Percentiles rank a stretch among this genome's conserved stretches.
Conservation (phyloP, 2,329 filamentous ascomycete genomes). For the Venturia aucupariae region DNA sequence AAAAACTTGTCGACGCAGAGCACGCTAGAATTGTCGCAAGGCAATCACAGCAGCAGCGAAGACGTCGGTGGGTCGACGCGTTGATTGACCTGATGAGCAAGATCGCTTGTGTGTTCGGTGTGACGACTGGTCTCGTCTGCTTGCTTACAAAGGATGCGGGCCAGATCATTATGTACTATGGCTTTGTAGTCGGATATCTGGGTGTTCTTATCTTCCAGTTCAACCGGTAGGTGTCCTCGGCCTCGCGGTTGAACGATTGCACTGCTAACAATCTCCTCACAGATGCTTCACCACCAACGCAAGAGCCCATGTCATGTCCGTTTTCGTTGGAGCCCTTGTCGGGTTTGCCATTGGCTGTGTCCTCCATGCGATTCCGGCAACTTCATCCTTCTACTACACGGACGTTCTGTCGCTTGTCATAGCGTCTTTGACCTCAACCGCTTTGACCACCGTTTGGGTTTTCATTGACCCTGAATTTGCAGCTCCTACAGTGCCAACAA, state of each 20-base stretch:
- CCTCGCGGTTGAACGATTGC: not conserved
- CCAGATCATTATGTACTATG: not conserved
- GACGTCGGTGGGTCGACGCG: conserved; percentile 5
- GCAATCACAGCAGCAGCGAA: conserved; percentile 3
- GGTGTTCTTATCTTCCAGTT: conserved; percentile 4
- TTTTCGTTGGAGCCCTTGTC: not conserved
- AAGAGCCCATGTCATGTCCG: not conserved
- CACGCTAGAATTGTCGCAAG: conserved; percentile 1
- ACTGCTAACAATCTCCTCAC: not conserved
- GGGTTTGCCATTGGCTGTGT: not conserved
- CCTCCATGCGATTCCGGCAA: not conserved
- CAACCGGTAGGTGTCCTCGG: not conserved
- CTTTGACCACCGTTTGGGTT: conserved; percentile 24
- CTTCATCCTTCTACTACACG: conserved; percentile 26
- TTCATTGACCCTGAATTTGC: conserved; percentile 1
- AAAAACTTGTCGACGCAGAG: conserved; percentile 3
- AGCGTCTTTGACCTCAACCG: conserved; percentile 43
- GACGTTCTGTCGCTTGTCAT: conserved; percentile 40
- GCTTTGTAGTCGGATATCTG: not conserved
- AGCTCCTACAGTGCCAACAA: not conserved
- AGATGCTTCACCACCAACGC: conserved; percentile 2
- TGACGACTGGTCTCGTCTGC: not conserved
- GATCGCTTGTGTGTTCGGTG: conserved; percentile 2
- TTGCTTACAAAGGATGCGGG: not conserved
- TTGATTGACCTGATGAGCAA: conserved; percentile 2